Conservation (phyloP, 257 asterid genomes). For the Solanum lycopersicoides region DNA sequence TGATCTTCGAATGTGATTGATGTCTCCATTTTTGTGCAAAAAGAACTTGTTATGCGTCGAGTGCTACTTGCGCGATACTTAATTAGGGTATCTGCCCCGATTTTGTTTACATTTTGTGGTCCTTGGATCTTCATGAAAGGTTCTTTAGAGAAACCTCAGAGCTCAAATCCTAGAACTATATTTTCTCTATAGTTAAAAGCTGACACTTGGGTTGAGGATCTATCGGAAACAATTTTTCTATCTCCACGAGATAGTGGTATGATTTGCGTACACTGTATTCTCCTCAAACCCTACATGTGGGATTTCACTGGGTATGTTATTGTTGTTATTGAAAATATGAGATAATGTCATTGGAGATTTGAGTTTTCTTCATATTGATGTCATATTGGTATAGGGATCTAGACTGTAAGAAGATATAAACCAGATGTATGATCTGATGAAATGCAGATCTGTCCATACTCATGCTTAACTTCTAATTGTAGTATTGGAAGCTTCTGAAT, state of each 20-base stretch:
- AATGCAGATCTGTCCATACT: background rate
- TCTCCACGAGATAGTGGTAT: too few species aligned
- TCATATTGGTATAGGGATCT: background rate
- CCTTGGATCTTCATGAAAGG: background rate
- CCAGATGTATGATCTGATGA: background rate
- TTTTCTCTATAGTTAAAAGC: background rate
- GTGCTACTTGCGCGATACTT: background rate
- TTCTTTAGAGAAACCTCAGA: background rate
- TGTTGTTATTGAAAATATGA: too few species aligned
- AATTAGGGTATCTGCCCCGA: background rate
- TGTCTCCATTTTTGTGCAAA: background rate
- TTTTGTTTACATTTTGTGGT: background rate
- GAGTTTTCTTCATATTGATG: too few species aligned
- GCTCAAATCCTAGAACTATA: background rate
- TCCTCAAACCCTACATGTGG: too few species aligned
- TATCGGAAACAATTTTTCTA: too few species aligned
- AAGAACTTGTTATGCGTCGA: background rate
- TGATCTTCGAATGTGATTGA: background rate
- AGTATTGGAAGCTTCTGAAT: background rate
- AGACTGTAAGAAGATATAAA: background rate
- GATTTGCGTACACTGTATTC: too few species aligned
- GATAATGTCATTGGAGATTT: background rate
- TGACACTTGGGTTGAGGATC: background rate
- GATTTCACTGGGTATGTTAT: too few species aligned
- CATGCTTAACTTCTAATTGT: background rate